Evolutionary conservation across 2,329 filamentous ascomycete species (phyloP).

Genomic region (Talaromyces sp.): DNA sequence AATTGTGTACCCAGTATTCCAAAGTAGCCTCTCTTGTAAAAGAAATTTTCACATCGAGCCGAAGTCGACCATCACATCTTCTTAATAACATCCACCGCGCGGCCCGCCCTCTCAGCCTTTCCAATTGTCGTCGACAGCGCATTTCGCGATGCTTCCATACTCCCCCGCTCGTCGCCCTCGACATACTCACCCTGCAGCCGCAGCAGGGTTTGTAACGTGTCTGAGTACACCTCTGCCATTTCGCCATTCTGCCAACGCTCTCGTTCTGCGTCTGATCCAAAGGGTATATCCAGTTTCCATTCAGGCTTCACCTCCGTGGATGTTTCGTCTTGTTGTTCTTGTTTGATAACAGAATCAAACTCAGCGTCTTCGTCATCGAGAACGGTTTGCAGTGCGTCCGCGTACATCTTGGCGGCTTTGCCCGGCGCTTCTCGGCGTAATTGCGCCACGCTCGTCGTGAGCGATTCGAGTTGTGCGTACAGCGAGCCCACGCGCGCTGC

Average conservation of each 20-base stretch:
- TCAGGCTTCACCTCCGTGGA: conserved; percentile 11
- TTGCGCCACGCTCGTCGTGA: conserved; percentile 43
- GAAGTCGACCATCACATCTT: conserved; percentile 26
- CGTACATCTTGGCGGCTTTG: conserved; percentile 35
- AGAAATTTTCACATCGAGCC: neutral
- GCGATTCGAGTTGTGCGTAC: conserved; percentile 42
- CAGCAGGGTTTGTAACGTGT: conserved; percentile 32
- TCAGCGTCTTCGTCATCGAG: conserved; percentile 46
- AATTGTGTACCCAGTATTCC: no score
- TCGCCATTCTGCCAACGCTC: conserved; percentile 37
- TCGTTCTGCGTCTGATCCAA: conserved; percentile 27
- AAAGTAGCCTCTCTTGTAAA: no score
- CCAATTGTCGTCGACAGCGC: conserved; percentile 41
- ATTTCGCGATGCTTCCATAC: conserved; percentile 17
- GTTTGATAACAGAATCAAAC: conserved; percentile 36
- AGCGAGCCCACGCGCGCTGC: conserved; percentile 38
- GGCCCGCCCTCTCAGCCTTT: conserved; percentile 40
- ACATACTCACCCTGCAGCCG: conserved; percentile 32
- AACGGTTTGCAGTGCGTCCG: conserved; percentile 25
- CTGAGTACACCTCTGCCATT: conserved; percentile 36
- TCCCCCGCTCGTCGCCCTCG: conserved; percentile 13
- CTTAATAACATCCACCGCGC: conserved; percentile 43
- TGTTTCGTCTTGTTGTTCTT: neutral
- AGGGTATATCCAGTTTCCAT: conserved; percentile 27
- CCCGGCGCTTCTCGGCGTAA: conserved; percentile 40